Conservation (phyloP, 148 eudicot species). For the Camellia lanceoleosa region DNA sequence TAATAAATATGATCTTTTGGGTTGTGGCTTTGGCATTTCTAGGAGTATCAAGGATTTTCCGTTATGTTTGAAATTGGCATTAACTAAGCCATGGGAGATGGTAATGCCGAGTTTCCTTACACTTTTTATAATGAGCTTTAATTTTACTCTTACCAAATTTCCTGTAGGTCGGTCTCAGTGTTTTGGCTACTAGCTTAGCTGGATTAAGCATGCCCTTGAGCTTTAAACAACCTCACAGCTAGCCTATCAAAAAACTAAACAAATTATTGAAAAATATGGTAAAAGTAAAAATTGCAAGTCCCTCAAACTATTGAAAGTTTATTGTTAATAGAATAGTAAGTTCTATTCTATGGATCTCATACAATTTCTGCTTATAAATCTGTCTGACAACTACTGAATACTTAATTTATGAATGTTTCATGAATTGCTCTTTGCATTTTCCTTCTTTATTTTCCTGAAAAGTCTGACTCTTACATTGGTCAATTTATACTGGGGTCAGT, state of each 20-base stretch:
- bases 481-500: slow-evolving; percentile 15
- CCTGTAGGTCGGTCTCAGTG: background rate
- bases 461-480: background rate
- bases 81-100: background rate
- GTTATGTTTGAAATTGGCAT: background rate
- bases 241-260: background rate
- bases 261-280: background rate
- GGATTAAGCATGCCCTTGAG: background rate
- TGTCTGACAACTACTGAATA: background rate
- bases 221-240: background rate
- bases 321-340: background rate
- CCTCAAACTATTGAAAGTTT: background rate
- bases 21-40: background rate
- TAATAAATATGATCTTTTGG: background rate
- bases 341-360: background rate
- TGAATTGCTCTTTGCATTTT: background rate
- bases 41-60: background rate
- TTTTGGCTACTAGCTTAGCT: background rate
- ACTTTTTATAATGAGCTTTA: background rate
- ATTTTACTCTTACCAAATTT: background rate
- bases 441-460: background rate
- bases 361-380: background rate
- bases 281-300: background rate
- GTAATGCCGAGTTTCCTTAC: background rate
- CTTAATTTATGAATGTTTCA: background rate